phyloP scores from a whole-genome alignment of 2,329 filamentous ascomycete species.

The Pseudocercospora cruenta region DNA sequence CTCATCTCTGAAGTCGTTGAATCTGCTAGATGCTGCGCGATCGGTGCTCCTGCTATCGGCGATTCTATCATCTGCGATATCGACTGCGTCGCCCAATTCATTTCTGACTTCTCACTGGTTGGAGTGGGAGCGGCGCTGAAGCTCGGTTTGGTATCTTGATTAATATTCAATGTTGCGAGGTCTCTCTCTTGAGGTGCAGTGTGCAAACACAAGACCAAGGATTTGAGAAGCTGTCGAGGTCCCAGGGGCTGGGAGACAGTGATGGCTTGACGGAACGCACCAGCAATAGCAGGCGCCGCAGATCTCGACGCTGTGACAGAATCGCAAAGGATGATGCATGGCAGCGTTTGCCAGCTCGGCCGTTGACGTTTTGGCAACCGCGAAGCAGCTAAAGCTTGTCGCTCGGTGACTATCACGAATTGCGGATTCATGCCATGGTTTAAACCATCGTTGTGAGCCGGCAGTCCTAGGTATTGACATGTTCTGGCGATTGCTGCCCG shows the following conservation, averaged over 20 bases:
- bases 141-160: not conserved
- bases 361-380: not conserved
- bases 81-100: conserved; percentile 1
- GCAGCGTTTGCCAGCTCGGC: not conserved
- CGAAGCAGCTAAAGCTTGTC: not conserved
- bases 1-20: not conserved
- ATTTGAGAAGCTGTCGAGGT: conserved; percentile 7
- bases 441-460: not conserved
- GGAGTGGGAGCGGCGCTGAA: conserved; percentile 1
- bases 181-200: not conserved
- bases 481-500: conserved; percentile 13
- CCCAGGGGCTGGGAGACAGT: conserved; percentile 12
- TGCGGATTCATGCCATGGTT: not conserved
- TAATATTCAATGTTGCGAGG: not conserved
- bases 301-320: conserved; percentile 12
- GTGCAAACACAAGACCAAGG: conserved; percentile 10
- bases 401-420: conserved; percentile 8
- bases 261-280: conserved; percentile 5
- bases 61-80: not conserved
- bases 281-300: not conserved
- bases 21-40: not conserved
- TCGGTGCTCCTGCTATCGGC: not conserved
- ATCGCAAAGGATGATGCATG: conserved; percentile 14
- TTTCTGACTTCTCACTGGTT: conserved; percentile 8
- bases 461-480: conserved; percentile 11